phyloP scores from a whole-genome alignment of 495 filamentous ascomycete species.

The Aspergillus ellipticus region DNA sequence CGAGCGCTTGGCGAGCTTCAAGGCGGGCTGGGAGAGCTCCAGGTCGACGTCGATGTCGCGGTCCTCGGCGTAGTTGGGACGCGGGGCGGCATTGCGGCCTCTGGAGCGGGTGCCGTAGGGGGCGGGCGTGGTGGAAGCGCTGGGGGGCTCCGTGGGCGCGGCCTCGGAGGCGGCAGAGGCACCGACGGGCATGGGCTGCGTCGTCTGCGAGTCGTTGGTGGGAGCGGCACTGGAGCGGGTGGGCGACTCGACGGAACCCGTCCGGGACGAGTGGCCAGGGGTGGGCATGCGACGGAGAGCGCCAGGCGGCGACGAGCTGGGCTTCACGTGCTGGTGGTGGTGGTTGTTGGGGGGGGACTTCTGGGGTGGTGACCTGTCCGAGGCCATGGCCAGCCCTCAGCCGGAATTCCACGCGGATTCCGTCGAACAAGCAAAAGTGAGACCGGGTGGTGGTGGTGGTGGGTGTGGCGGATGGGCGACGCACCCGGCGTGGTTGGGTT shows the following conservation, averaged over 20 bases:
- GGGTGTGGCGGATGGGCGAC: too few species aligned
- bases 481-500: too few species aligned
- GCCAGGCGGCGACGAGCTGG: constrained; percentile 19
- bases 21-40: constrained; percentile 40
- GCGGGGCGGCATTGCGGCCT: constrained; percentile 78
- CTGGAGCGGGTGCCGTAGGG: constrained; percentile 96
- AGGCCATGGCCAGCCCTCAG: constrained; percentile 26
- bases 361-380: constrained; percentile 24
- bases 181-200: constrained; percentile 49
- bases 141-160: constrained; percentile 36
- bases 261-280: constrained; percentile 21
- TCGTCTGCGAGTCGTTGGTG: constrained; percentile 37
- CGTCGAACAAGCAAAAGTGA: constrained; percentile 2
- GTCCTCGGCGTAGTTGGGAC: constrained; percentile 96
- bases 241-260: constrained; percentile 22
- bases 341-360: constrained; percentile 7
- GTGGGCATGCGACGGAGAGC: constrained; percentile 24
- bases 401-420: constrained; percentile 12
- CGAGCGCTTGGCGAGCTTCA: constrained; percentile 48
- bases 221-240: constrained; percentile 19
- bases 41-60: constrained; percentile 86
- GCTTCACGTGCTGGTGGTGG: constrained; percentile 22
- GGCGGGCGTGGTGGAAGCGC: constrained; percentile 49
- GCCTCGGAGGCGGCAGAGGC: constrained; percentile 41
- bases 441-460: constrained; percentile 10